Evolutionary conservation across 495 filamentous ascomycete genomes (phyloP), one percentile per base, ranked within the genome.

Genomic region (Terfezia claveryi): DNA sequence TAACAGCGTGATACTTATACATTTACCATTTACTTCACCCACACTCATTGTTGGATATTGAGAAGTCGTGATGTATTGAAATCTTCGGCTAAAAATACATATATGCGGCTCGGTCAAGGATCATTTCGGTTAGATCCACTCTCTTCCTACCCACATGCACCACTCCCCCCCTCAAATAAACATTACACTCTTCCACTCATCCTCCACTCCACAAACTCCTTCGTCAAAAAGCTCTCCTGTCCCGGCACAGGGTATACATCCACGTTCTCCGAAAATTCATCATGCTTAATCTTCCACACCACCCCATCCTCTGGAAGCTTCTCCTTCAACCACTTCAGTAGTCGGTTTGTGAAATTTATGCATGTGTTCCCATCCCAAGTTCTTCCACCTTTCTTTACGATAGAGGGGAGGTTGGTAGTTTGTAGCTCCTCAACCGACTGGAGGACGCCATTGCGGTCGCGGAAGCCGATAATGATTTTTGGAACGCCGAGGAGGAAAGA

Each of bases 401-500:
- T 78, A 0, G 72, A 73, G 0, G 92, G 91, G 38, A 99, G 82
- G 38, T 67, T 73, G 17, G 73, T 71, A 2, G 87, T 94, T 57
- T 87, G 78, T 7, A 92, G 72, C 64, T 94, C 85, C 62, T 88
- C 74, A 2, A 89, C 55, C 23, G 73, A 71, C 41, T 71, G 69
- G 38, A 96, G 71, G 50, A 84, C 78, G 6, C 92, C 92, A 55
- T 81, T 64, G 49, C 74, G 74, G 23, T 75, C 78, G 17, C 92
- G 80, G 62, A 89, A 94, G 1, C 91, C 91, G 3, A 96, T 83
- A 17, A 94, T 80, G 53, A 99, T 84, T 63, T 80, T 91, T 0
- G 85, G 85, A 2, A 96, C 87, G 8, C 87, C 89, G 1, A 99
- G 77, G 0, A 99, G 73, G 63, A 94, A 99, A 1, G 86, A 94